Evolutionary conservation across 495 filamentous ascomycete genomes (phyloP), one percentile per base, ranked within the genome.

Genomic region (Jackrogersella multiformis): DNA sequence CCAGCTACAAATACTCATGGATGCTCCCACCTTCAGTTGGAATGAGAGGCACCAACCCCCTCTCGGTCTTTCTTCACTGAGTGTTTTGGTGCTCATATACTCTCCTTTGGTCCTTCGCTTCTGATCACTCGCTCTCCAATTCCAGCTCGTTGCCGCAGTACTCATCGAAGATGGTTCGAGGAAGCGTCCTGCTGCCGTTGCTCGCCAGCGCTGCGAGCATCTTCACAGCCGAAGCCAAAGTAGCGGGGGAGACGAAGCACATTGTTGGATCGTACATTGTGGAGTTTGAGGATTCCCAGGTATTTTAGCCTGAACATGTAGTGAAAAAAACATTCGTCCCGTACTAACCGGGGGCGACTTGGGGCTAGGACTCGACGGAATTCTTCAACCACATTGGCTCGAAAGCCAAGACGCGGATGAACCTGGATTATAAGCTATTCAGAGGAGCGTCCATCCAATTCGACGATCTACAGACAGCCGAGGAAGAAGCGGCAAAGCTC

Each of bases 381-480:
- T 79, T 83, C 61, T 75, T 78, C 55, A 70, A 61, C 30, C 66
- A 68, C 18, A 71, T 84, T 52, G 69, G 70, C 2, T 73, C 66
- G 12, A 77, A 81, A 38, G 81, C 79, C 2, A 57, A 76, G 10
- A 77, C 79, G 61, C 79, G 80, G 42, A 79, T 73, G 73, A 79
- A 78, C 45, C 69, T 84, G 20, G 72, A 77, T 60, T 82, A 76
- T 61, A 74, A 77, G 71, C 70, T 84, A 45, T 84, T 84, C 75
- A 81, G 76, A 60, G 81, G 81, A 51, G 80, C 74, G 0, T 81
- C 81, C 0, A 79, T 84, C 67, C 76, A 81, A 68, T 80, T 84
- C 71, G 61, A 78, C 42, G 77, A 82, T 64, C 56, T 69, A 28
- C 61, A 74, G 51, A 77, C 76, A 18, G 76, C 80, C 51, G 78